These are phyloP conservation scores for Blepharisma stoltei DNA, from an alignment of 73 alveolate genomes.

Conservation along the genomic window DNA sequence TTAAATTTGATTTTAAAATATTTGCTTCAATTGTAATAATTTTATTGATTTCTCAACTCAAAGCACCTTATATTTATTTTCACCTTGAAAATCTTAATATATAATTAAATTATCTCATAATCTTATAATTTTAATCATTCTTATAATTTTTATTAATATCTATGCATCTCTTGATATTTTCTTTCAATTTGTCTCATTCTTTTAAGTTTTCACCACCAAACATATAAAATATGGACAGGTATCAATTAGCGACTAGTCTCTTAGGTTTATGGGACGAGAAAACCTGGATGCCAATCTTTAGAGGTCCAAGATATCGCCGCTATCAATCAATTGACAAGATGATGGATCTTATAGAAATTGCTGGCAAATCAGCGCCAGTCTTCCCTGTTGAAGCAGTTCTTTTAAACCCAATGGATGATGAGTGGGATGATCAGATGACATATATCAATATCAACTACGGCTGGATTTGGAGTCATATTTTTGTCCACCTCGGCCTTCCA, in stretches of 20 bases:
- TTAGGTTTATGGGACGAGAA: conserved; percentile 70
- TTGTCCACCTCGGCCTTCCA: conserved; percentile 24
- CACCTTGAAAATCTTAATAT: no score
- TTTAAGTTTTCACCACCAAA: background rate
- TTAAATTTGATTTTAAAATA: no score
- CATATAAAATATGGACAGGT: conserved; percentile 69
- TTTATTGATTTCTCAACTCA: no score
- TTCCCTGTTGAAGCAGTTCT: conserved; percentile 56
- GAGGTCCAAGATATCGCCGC: conserved; percentile 74
- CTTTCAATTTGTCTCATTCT: no score
- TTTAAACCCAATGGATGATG: conserved; percentile 66
- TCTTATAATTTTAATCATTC: no score
- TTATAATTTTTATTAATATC: no score
- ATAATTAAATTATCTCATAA: no score
- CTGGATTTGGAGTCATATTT: background rate
- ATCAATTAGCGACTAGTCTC: conserved; percentile 52
- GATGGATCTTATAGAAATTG: conserved; percentile 68
- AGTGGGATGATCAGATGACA: conserved; percentile 80
- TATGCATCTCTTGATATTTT: no score
- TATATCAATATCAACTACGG: conserved; percentile 58
- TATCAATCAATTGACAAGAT: conserved; percentile 71
- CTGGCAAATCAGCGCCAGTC: conserved; percentile 54
- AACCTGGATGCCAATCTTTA: conserved; percentile 42
- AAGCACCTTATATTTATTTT: no score
- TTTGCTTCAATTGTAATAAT: no score